These are phyloP conservation scores for Grosmannia huntii DNA, from an alignment of 2,329 filamentous ascomycete genomes.

Conservation along the genomic window DNA sequence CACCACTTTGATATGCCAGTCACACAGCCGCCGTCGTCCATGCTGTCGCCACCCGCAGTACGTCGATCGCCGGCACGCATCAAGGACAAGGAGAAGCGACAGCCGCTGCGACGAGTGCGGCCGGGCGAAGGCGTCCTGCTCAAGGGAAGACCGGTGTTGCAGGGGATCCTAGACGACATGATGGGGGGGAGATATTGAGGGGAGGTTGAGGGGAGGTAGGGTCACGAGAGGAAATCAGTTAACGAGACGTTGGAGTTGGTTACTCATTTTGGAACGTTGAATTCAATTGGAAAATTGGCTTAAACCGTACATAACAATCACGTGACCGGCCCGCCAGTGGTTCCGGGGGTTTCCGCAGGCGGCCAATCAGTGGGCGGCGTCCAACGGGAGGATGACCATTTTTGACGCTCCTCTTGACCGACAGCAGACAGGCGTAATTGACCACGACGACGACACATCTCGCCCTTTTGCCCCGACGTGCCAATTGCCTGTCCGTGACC, in stretches of 20 bases:
- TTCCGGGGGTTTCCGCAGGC: slow-evolving; percentile 9
- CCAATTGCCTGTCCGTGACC: neutral
- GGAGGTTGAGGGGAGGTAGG: too few species aligned
- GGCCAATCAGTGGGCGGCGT: neutral
- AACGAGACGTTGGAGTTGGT: too few species aligned
- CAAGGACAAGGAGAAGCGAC: slow-evolving; percentile 30
- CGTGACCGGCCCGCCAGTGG: slow-evolving; percentile 7
- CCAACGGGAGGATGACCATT: neutral
- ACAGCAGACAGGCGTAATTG: neutral
- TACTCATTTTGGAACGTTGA: too few species aligned
- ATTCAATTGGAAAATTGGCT: too few species aligned
- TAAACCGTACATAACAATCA: too few species aligned
- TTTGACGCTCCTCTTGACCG: slow-evolving; percentile 1
- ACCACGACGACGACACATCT: neutral
- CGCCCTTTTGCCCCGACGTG: neutral
- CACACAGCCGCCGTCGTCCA: slow-evolving; percentile 6
- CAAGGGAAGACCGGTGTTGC: slow-evolving; percentile 54
- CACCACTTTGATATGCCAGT: slow-evolving; percentile 38
- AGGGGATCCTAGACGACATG: slow-evolving; percentile 67
- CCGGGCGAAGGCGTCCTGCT: slow-evolving; percentile 50
- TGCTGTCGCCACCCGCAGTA: neutral
- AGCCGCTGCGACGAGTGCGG: slow-evolving; percentile 39
- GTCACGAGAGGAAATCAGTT: too few species aligned
- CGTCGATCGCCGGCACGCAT: slow-evolving; percentile 1
- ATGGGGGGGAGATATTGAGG: slow-evolving; percentile 12